Evolutionary conservation across 768 basidiomycete genomes (phyloP).

Genomic region (Mycena venus): DNA sequence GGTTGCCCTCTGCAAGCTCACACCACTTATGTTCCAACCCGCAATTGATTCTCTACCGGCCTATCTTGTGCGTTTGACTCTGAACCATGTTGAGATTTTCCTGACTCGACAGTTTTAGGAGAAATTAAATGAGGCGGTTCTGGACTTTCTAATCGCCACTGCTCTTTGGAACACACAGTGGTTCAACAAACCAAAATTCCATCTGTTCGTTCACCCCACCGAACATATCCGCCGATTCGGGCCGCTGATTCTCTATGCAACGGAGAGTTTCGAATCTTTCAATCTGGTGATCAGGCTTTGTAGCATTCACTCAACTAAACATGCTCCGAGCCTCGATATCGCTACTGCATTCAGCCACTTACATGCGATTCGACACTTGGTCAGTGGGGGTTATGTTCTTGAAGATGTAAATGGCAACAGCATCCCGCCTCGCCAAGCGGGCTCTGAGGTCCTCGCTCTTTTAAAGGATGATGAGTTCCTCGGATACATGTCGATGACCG

Average conservation of each 20-base stretch:
- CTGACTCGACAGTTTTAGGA: neutral
- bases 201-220: slow-evolving; percentile 41
- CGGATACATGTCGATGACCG: neutral
- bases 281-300: slow-evolving; percentile 39
- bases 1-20: slow-evolving; percentile 34
- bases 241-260: slow-evolving; percentile 43
- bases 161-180: slow-evolving; percentile 25
- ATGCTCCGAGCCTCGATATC: slow-evolving; percentile 42
- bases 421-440: neutral
- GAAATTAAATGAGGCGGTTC: neutral
- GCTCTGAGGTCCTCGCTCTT: neutral
- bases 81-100: neutral
- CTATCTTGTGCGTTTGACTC: neutral
- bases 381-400: neutral
- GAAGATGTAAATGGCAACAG: neutral
- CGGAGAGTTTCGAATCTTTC: slow-evolving; percentile 45
- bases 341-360: slow-evolving; percentile 26
- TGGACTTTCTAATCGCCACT: slow-evolving; percentile 28
- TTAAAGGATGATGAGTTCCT: neutral
- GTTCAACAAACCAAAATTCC: slow-evolving; percentile 47
- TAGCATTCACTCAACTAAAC: slow-evolving; percentile 40
- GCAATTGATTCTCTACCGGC: slow-evolving; percentile 29
- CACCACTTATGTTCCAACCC: slow-evolving; percentile 36
- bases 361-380: slow-evolving; percentile 3
- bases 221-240: slow-evolving; percentile 42